A percentile compares a stretch with the other conserved stretches of the same genome.
Conservation (phyloP, 2,329 filamentous ascomycete genomes). For the Drechslerella coelobrocha region DNA sequence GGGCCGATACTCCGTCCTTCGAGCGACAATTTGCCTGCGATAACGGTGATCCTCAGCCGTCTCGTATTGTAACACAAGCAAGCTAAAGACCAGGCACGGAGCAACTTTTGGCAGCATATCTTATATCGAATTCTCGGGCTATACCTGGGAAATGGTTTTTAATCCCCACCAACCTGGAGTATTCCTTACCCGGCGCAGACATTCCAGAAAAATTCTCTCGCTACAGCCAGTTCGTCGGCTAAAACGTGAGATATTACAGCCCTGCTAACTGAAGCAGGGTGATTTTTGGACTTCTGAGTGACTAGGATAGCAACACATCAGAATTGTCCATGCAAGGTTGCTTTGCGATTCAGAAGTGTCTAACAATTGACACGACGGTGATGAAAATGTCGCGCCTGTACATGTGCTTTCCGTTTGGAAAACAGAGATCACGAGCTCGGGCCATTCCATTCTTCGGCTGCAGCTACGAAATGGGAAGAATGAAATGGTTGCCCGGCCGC, state of each 20-base stretch:
- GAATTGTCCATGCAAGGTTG: background rate
- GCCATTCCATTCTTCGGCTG: slow-evolving; percentile 35
- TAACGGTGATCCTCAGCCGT: background rate
- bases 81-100: slow-evolving; percentile 19
- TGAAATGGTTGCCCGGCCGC: slow-evolving; percentile 9
- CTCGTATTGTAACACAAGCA: slow-evolving; percentile 43
- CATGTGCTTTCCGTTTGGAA: background rate
- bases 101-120: slow-evolving; percentile 12
- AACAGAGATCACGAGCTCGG: slow-evolving; percentile 31
- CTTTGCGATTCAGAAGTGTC: background rate
- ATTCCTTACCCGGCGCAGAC: slow-evolving; percentile 23
- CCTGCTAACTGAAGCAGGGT: background rate
- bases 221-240: slow-evolving; percentile 10
- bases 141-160: slow-evolving; percentile 47
- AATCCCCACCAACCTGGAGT: slow-evolving; percentile 16
- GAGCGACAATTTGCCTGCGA: background rate
- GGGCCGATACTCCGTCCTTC: slow-evolving; percentile 39
- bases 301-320: background rate
- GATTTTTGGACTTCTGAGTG: background rate
- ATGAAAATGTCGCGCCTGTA: background rate
- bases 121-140: background rate
- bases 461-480: slow-evolving; percentile 20
- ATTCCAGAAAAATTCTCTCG: slow-evolving; percentile 47
- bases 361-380: slow-evolving; percentile 1
- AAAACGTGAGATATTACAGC: background rate